Percentiles rank a stretch among this genome's conserved stretches.
Evolutionary conservation across 768 basidiomycete species (phyloP).

Genomic region (Hericium alpestre): DNA sequence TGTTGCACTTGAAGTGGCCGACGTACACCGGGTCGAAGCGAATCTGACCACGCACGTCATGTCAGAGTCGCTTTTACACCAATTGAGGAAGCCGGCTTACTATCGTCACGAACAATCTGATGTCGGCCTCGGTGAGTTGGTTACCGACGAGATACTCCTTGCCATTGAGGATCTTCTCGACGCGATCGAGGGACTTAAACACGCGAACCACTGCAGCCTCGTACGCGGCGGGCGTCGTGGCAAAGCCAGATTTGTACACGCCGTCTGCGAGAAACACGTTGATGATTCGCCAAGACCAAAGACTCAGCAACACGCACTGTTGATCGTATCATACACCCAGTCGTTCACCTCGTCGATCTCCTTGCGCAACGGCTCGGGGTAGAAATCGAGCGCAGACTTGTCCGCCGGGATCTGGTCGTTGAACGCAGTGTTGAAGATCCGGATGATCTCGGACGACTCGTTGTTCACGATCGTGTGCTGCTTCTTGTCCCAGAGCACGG

Average conservation of each 20-base stretch:
- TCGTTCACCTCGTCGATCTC: conserved; percentile 81
- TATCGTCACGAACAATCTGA: conserved; percentile 88
- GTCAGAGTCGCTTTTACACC: not conserved
- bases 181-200: conserved; percentile 69
- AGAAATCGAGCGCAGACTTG: conserved; percentile 59
- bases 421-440: conserved; percentile 83
- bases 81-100: conserved; percentile 30
- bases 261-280: conserved; percentile 59
- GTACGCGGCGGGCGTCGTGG: conserved; percentile 72
- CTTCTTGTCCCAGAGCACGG: conserved; percentile 91
- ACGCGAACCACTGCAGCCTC: conserved; percentile 62
- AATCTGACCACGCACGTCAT: conserved; percentile 32
- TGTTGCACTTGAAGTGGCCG: conserved; percentile 90
- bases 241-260: conserved; percentile 87
- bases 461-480: conserved; percentile 85
- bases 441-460: conserved; percentile 90
- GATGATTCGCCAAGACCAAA: too few species aligned
- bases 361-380: conserved; percentile 57
- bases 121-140: conserved; percentile 72
- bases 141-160: conserved; percentile 82
- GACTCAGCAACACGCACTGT: conserved; percentile 41
- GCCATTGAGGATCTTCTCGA: conserved; percentile 67
- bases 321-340: conserved; percentile 80
- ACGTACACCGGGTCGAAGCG: conserved; percentile 89
- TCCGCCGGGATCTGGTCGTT: conserved; percentile 60